A percentile compares a stretch with the other conserved stretches of the same genome.
These are phyloP conservation scores for Sphagnum tenellum DNA, from an alignment of 225 moss, liverwort and hornwort species.

Conservation along the genomic window DNA sequence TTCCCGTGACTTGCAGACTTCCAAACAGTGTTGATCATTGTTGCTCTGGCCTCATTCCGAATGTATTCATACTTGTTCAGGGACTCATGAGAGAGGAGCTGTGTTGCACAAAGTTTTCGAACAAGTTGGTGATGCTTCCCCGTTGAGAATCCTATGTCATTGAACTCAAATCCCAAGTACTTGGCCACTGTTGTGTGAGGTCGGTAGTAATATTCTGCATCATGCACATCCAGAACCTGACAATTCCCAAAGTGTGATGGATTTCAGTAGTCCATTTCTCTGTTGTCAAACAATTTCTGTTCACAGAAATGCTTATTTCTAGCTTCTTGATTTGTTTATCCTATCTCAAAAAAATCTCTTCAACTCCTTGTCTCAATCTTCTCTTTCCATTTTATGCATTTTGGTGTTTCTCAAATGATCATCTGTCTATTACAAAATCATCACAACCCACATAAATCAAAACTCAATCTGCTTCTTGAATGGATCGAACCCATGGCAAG, in stretches of 20 bases:
- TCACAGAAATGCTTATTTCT: no score
- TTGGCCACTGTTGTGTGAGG: constrained; percentile 24
- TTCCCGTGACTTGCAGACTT: constrained; percentile 11
- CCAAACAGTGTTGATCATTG: constrained; percentile 32
- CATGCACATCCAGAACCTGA: constrained; percentile 30
- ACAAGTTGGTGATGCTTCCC: constrained; percentile 35
- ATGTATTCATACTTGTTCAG: constrained; percentile 6
- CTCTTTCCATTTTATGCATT: background rate
- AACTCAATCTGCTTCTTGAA: no score
- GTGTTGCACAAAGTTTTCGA: constrained; percentile 35
- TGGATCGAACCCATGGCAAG: no score
- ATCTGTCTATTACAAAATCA: no score
- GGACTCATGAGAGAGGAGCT: constrained; percentile 17
- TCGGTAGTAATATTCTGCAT: constrained; percentile 39
- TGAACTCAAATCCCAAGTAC: constrained; percentile 24
- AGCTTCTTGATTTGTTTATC: no score
- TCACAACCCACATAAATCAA: no score
- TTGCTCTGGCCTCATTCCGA: constrained; percentile 16
- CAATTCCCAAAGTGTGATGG: background rate
- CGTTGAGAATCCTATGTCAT: constrained; percentile 26
- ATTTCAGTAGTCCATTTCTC: background rate
- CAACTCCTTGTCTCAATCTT: background rate
- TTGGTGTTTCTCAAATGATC: no score
- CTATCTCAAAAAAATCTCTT: no score
- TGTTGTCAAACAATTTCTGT: background rate